Evolutionary conservation across 257 asterid species (phyloP), one percentile per base, ranked within the genome.

Genomic region (Asclepias syriaca): DNA sequence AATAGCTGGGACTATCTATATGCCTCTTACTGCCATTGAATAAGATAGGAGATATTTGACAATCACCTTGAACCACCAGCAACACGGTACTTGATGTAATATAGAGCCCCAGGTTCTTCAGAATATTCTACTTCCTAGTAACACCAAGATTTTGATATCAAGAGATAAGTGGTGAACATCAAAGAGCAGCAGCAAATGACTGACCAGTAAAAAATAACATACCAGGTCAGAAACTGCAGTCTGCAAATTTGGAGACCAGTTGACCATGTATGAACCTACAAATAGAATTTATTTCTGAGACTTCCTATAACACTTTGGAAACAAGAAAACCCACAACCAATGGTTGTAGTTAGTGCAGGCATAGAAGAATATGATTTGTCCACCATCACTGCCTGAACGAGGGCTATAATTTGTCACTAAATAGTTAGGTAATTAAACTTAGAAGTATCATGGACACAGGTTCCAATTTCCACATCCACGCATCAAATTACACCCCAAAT

Each of bases 151-250:
- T 68, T 61, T 63, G 43, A 69, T 59, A 12, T 58, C 72, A 65
- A 66, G 57, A 32, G 65, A 63, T 11, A 19, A 40, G 58, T 69
- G 21, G 46, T 57, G 56, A 70, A 40, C 75, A 55, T n/a, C n/a
- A 55, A 76, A n/a, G 68, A 72, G 65, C 46, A 37, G 60, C 66
- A 29, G 50, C 39, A 32, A 65, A 57, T 53, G 63, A 75, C 48
- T 24, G 27, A 24, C 70, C 58, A 68, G 54, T 27, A 14, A 66
- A 76, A 59, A 45, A 49, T 60, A 64, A 64, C 76, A 50, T 80
- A 85, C 89, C 96, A 95, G 83, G 79, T 95, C 99, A 78, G 99
- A 95, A 83, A 95, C 99, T 79, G 99, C 99, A 71, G 99, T 95
- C 87, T 92, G 99, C 82, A 95, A 89, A 75, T 85, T 95, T 65